Percentiles rank a stretch among this genome's conserved stretches.
These are phyloP conservation scores for Karstenula rhodostoma DNA, from an alignment of 2,329 filamentous ascomycete species.

Conservation along the genomic window DNA sequence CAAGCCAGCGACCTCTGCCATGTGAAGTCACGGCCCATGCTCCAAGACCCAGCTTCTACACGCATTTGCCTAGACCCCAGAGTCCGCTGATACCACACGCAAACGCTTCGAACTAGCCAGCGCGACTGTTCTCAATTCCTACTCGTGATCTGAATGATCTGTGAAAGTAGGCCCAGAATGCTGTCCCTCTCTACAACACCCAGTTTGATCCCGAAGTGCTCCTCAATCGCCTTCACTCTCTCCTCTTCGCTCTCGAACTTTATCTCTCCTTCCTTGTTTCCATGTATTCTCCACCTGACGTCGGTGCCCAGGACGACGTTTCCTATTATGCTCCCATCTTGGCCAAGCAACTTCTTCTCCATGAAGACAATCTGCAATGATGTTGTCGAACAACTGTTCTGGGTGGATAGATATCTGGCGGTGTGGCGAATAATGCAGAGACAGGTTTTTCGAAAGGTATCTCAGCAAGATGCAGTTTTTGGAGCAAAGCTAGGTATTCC, in stretches of 20 bases:
- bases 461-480: conserved; percentile 53
- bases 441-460: conserved; percentile 68
- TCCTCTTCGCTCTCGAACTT: conserved; percentile 54
- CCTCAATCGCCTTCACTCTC: conserved; percentile 53
- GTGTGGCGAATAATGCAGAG: conserved; percentile 57
- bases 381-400: conserved; percentile 61
- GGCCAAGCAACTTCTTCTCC: conserved; percentile 62
- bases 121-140: conserved; percentile 21
- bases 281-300: conserved; percentile 56
- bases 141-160: conserved; percentile 35
- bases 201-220: conserved; percentile 56
- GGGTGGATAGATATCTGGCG: conserved; percentile 58
- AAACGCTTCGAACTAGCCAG: neutral
- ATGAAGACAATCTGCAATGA: conserved; percentile 55
- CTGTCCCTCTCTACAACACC: conserved; percentile 47
- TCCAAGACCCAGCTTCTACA: neutral
- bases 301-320: conserved; percentile 53
- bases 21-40: neutral
- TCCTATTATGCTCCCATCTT: conserved; percentile 47
- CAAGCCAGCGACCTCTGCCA: neutral
- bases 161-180: conserved; percentile 47
- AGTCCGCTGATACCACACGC: neutral
- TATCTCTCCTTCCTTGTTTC: conserved; percentile 51
- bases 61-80: too few species aligned
- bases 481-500: conserved; percentile 39